These are phyloP conservation scores for Cryptosporidium ryanae DNA, from an alignment of 169 alveolate species.

Conservation along the genomic window DNA sequence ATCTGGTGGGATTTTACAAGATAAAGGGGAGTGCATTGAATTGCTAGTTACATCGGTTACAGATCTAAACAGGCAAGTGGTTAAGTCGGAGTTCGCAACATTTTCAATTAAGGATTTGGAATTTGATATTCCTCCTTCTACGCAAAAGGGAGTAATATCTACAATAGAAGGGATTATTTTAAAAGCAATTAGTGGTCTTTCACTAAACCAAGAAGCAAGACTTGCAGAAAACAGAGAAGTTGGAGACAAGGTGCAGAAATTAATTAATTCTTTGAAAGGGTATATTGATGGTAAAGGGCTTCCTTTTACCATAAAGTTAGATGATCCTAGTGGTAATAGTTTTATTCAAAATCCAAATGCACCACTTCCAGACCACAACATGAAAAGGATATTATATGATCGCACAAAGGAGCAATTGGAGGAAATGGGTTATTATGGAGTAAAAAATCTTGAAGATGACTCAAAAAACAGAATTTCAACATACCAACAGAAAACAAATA, in stretches of 20 bases:
- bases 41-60: conserved; percentile 84
- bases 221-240: conserved; percentile 79
- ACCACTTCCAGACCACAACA: conserved; percentile 79
- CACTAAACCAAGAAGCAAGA: conserved; percentile 81
- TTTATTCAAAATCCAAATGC: conserved; percentile 88
- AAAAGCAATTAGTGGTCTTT: conserved; percentile 83
- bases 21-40: conserved; percentile 89
- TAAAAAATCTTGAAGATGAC: conserved; percentile 77
- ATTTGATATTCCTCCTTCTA: conserved; percentile 92
- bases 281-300: conserved; percentile 83
- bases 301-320: conserved; percentile 89
- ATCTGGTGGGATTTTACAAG: conserved; percentile 92
- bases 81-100: conserved; percentile 89
- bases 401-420: conserved; percentile 87
- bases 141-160: conserved; percentile 92
- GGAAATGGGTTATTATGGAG: conserved; percentile 86
- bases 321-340: conserved; percentile 97
- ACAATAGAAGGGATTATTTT: conserved; percentile 92
- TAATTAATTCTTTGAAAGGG: conserved; percentile 79
- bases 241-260: conserved; percentile 83
- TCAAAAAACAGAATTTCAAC: conserved; percentile 56
- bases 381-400: conserved; percentile 76
- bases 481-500: conserved; percentile 45
- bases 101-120: conserved; percentile 91
- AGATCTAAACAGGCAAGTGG: conserved; percentile 91